phyloP scores from a whole-genome alignment of 1,139 yeast species.

The Saccharomyces hybrid region DNA sequence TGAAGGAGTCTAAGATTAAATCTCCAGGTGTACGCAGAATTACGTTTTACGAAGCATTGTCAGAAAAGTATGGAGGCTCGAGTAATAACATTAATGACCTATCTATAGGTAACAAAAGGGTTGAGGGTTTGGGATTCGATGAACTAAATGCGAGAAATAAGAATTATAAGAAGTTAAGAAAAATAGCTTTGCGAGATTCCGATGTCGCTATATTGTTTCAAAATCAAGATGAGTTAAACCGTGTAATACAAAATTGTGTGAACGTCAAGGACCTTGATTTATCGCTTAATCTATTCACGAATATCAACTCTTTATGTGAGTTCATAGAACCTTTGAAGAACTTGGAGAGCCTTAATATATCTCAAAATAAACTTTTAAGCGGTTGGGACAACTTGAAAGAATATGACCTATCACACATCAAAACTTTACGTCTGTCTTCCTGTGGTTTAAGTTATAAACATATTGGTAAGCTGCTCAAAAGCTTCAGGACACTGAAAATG shows the following conservation, averaged over 20 bases:
- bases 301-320: slow-evolving; percentile 36
- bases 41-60: slow-evolving; percentile 45
- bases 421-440: slow-evolving; percentile 33
- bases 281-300: slow-evolving; percentile 49
- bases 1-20: slow-evolving; percentile 39
- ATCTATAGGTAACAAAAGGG: slow-evolving; percentile 46
- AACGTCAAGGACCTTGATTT: slow-evolving; percentile 46
- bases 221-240: slow-evolving; percentile 4
- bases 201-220: slow-evolving; percentile 21
- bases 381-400: slow-evolving; percentile 4
- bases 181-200: slow-evolving; percentile 44
- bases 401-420: slow-evolving; percentile 12
- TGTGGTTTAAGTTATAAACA: slow-evolving; percentile 30
- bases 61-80: slow-evolving; percentile 38
- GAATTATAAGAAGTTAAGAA: slow-evolving; percentile 39
- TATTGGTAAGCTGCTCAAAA: slow-evolving; percentile 17
- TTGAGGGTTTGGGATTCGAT: slow-evolving; percentile 61
- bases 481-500: not conserved
- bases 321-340: slow-evolving; percentile 35
- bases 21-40: slow-evolving; percentile 29
- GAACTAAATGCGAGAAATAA: slow-evolving; percentile 43
- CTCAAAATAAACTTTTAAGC: slow-evolving; percentile 52
- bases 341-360: slow-evolving; percentile 44
- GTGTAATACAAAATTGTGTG: slow-evolving; percentile 3
- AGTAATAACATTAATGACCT: slow-evolving; percentile 29